Evolutionary conservation across 2,329 filamentous ascomycete species (phyloP), one percentile per base, ranked within the genome.

Genomic region (Arthrocladium fulminans): DNA sequence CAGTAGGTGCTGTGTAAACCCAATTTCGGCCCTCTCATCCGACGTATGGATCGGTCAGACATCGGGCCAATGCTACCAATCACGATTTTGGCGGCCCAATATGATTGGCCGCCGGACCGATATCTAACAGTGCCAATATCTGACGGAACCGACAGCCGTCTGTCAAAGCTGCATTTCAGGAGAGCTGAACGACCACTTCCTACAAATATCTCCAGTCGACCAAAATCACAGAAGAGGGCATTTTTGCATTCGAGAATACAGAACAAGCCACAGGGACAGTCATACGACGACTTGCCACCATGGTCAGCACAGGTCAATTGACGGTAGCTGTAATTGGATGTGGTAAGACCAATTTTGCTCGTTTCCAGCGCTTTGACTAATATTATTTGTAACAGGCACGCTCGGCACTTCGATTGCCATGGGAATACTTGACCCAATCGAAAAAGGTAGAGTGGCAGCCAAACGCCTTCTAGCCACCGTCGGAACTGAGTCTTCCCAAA

Each of bases 301-400:
- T 40, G 15, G 12, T 23, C n/a, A 17, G 37, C 3, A 40, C 6
- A 20, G 13, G 6, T 12, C 20, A 19, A 40, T 19, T 40, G 5
- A 40, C 37, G 15, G 20, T 40, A 17, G 37, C 37, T 3, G 15
- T 40, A n/a, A 40, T 40, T 40, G 37, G 37, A 19, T 40, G 37
- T 23, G 37, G 37, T 40, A 20, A 40, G 37, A 19, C 15, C n/a
- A n/a, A n/a, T 40, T 12, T 40, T 19, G 15, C 3, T 23, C 20
- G 12, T 17, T 5, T 19, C 4, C 15, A 13, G 5, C 17, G 23
- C 3, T 19, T 12, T 4, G 6, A 4, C 15, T 40, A 3, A 40
- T 22, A 13, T 17, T 17, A 40, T 7, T 40, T 20, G 17, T 5
- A 7, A 4, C 15, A 40, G 37, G 37, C 3, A 20, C 4, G 12